A percentile compares a stretch with the other conserved stretches of the same genome.
These are phyloP conservation scores for Gloeostereum incarnatum DNA, from an alignment of 768 basidiomycete genomes.

Conservation along the genomic window DNA sequence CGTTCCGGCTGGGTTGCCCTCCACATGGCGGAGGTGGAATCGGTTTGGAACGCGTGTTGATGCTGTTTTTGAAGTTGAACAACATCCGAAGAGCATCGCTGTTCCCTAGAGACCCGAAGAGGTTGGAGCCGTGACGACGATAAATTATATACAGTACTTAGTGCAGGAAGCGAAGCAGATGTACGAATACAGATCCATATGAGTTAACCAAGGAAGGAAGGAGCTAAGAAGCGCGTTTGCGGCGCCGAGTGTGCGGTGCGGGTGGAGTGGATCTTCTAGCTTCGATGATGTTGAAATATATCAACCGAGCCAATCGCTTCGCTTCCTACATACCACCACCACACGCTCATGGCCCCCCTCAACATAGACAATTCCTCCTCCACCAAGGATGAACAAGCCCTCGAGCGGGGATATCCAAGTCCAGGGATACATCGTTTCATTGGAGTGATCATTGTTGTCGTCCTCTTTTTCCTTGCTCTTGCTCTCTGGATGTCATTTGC, in stretches of 20 bases:
- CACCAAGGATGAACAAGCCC: conserved; percentile 12
- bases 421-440: conserved; percentile 18
- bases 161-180: no score
- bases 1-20: conserved; percentile 89
- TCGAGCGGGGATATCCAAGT: conserved; percentile 8
- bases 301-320: no score
- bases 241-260: no score
- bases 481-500: conserved; percentile 26
- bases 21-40: conserved; percentile 98
- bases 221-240: no score
- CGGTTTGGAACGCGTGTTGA: conserved; percentile 89
- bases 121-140: conserved; percentile 87
- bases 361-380: conserved; percentile 11
- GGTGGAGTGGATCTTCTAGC: no score
- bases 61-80: conserved; percentile 95
- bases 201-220: no score
- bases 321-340: background rate
- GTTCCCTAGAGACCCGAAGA: conserved; percentile 96
- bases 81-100: conserved; percentile 89
- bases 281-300: no score
- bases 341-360: no score
- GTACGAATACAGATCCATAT: no score
- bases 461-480: conserved; percentile 21
- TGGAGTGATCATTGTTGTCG: conserved; percentile 31
- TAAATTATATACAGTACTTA: no score